Evolutionary conservation across 176 grass and related monocot species (phyloP).

Genomic region (Zizania latifolia): DNA sequence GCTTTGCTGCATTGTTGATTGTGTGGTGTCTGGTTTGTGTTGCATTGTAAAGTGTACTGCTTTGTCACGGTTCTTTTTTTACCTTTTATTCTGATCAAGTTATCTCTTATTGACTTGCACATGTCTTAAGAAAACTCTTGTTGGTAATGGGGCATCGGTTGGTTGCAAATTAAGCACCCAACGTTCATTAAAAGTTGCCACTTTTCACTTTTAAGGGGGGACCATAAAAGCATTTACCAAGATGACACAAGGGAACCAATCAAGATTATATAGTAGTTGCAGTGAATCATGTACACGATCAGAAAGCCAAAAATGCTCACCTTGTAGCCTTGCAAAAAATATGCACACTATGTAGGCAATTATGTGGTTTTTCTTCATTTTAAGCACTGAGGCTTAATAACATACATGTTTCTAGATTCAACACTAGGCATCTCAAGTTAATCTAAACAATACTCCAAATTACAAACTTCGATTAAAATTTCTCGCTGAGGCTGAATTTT

Average conservation of each 20-base stretch:
- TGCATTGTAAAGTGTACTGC: background rate
- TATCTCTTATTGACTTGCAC: background rate
- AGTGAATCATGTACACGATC: background rate
- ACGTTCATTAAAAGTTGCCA: background rate
- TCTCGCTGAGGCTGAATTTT: background rate
- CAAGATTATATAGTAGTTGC: background rate
- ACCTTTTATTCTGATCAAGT: conserved; percentile 1
- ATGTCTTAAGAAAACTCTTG: background rate
- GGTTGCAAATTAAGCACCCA: background rate
- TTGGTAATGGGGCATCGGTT: background rate
- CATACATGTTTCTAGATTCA: background rate
- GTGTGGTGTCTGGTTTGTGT: background rate
- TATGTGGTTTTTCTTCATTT: background rate
- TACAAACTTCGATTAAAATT: background rate
- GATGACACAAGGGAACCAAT: background rate
- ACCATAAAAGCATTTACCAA: background rate
- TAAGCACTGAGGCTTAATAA: background rate
- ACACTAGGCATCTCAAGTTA: background rate
- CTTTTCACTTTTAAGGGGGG: background rate
- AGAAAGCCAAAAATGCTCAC: background rate
- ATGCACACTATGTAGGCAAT: background rate
- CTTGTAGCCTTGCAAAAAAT: background rate
- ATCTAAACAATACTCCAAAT: background rate
- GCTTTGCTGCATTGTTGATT: background rate
- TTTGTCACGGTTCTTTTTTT: background rate